Conservation (phyloP, 306 rosid species). For the Lagenaria siceraria region DNA sequence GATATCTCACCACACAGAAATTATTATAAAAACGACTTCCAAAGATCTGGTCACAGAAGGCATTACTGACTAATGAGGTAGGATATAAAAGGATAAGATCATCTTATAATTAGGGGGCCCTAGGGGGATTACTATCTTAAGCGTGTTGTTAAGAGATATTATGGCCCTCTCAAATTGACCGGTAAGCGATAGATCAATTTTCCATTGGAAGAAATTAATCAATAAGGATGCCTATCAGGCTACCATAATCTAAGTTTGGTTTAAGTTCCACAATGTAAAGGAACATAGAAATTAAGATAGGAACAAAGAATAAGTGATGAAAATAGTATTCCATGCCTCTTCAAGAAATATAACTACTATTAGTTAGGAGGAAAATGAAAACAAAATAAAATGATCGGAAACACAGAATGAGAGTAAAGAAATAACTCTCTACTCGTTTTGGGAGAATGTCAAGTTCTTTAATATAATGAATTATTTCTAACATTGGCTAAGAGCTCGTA, state of each 20-base stretch:
- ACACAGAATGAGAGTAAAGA: not conserved
- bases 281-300: not conserved
- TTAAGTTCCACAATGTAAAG: not conserved
- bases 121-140: not conserved
- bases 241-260: not conserved
- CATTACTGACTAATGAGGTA: not conserved
- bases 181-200: not conserved
- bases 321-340: not conserved
- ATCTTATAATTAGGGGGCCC: not conserved
- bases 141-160: not conserved
- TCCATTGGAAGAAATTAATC: not conserved
- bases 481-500: not conserved
- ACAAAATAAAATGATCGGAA: not conserved
- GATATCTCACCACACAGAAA: not conserved
- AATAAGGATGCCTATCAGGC: not conserved
- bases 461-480: not conserved
- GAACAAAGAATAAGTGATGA: not conserved
- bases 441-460: not conserved
- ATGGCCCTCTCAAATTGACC: not conserved
- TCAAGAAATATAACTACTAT: not conserved
- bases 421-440: not conserved
- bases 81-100: not conserved
- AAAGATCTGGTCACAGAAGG: not conserved
- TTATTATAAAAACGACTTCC: not conserved
- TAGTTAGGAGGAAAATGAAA: not conserved